These are phyloP conservation scores for Dioszegia aurantiaca DNA, from an alignment of 768 basidiomycete genomes.

Conservation along the genomic window DNA sequence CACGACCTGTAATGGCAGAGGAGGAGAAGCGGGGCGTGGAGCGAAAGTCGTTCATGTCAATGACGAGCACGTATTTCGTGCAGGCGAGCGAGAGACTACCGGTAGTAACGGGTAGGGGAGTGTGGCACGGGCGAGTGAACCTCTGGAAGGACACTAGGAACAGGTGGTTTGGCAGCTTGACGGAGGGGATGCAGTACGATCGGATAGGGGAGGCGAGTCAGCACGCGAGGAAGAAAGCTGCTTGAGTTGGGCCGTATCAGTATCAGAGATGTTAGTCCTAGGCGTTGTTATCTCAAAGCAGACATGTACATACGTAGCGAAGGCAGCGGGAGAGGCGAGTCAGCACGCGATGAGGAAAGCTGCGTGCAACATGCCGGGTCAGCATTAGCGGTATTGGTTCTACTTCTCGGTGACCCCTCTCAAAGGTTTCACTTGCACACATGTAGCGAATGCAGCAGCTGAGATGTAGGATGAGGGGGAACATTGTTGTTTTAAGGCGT, in stretches of 20 bases:
- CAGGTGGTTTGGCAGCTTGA: neutral
- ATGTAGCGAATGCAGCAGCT: too few species aligned
- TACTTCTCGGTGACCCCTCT: too few species aligned
- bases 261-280: too few species aligned
- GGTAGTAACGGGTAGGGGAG: constrained; percentile 2
- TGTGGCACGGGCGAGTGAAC: constrained; percentile 4
- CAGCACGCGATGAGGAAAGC: too few species aligned
- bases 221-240: neutral
- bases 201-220: neutral
- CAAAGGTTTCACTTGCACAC: too few species aligned
- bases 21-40: neutral
- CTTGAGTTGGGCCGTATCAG: neutral
- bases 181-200: constrained; percentile 2
- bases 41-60: constrained; percentile 5
- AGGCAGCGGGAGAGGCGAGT: too few species aligned
- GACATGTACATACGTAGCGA: too few species aligned
- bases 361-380: too few species aligned
- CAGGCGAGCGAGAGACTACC: constrained; percentile 1
- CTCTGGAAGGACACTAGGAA: constrained; percentile 5
- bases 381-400: too few species aligned
- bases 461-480: too few species aligned
- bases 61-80: constrained; percentile 6
- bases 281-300: too few species aligned
- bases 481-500: too few species aligned
- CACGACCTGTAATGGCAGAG: neutral